phyloP scores from a whole-genome alignment of 2,329 filamentous ascomycete species.

The Monosporascus sp. region DNA sequence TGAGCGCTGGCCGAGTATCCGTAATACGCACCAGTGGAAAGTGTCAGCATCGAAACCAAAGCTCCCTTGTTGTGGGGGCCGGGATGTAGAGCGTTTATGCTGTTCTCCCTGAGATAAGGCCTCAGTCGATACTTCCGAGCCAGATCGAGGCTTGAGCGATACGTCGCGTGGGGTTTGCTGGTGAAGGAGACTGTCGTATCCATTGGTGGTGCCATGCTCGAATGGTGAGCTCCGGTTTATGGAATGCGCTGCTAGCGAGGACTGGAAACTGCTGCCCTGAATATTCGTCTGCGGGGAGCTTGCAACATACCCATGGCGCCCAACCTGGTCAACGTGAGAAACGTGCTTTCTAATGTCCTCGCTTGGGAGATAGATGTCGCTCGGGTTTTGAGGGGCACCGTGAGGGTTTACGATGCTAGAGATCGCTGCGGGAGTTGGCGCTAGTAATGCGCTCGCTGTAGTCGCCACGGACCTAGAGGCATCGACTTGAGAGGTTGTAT shows the following conservation, averaged over 20 bases:
- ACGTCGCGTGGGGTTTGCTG: not conserved
- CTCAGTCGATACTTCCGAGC: not conserved
- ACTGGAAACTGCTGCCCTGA: not conserved
- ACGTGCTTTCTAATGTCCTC: conserved; percentile 24
- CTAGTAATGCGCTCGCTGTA: conserved; percentile 14
- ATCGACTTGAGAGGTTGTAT: conserved; percentile 8
- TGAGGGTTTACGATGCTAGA: conserved; percentile 22
- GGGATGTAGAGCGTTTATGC: not conserved
- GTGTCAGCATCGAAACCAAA: not conserved
- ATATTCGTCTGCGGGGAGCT: conserved; percentile 12
- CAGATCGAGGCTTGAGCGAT: not conserved
- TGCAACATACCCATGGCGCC: conserved; percentile 9
- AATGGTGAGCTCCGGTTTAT: not conserved
- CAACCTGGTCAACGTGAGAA: conserved; percentile 15
- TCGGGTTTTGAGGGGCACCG: conserved; percentile 27
- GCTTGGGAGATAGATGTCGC: conserved; percentile 28
- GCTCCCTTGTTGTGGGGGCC: not conserved
- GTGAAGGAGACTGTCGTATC: not conserved
- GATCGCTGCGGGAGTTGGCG: conserved; percentile 13
- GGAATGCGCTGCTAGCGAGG: not conserved
- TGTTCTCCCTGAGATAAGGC: not conserved
- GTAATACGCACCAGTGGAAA: not conserved
- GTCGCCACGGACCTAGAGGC: conserved; percentile 5
- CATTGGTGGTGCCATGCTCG: not conserved
- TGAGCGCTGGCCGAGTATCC: conserved; percentile 8